Conservation (phyloP, 2,329 filamentous ascomycete genomes). For the Exophiala spinifera region DNA sequence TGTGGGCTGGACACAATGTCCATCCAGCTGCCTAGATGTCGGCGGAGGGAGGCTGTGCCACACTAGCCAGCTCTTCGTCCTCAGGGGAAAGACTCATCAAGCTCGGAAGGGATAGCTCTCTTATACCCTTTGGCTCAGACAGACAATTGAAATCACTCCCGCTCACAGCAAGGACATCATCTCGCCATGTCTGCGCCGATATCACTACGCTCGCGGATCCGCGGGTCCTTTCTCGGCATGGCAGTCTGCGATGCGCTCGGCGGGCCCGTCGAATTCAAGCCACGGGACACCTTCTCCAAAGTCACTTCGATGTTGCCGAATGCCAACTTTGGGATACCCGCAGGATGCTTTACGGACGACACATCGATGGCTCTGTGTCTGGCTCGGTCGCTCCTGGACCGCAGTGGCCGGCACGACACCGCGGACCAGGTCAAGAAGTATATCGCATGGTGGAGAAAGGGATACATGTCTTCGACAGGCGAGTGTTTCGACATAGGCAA, state of each 20-base stretch:
- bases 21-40: no score
- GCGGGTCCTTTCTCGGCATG: slow-evolving; percentile 39
- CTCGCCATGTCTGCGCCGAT: neutral
- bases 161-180: neutral
- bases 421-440: slow-evolving; percentile 37
- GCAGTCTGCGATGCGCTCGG: slow-evolving; percentile 45
- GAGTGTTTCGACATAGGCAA: slow-evolving; percentile 41
- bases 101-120: no score
- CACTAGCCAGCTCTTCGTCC: no score
- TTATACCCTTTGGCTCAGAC: no score
- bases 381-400: slow-evolving; percentile 38
- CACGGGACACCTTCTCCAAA: slow-evolving; percentile 35
- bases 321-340: slow-evolving; percentile 35
- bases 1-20: no score
- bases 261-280: slow-evolving; percentile 41
- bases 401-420: slow-evolving; percentile 29
- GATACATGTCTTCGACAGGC: slow-evolving; percentile 38
- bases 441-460: slow-evolving; percentile 37
- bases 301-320: slow-evolving; percentile 37
- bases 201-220: slow-evolving; percentile 28
- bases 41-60: no score
- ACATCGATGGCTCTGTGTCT: slow-evolving; percentile 46
- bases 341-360: slow-evolving; percentile 45
- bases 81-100: no score
- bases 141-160: no score